A percentile compares a stretch with the other conserved stretches of the same genome.
Evolutionary conservation across 176 grass and related monocot genomes (phyloP).

Genomic region (Carex cristatella): DNA sequence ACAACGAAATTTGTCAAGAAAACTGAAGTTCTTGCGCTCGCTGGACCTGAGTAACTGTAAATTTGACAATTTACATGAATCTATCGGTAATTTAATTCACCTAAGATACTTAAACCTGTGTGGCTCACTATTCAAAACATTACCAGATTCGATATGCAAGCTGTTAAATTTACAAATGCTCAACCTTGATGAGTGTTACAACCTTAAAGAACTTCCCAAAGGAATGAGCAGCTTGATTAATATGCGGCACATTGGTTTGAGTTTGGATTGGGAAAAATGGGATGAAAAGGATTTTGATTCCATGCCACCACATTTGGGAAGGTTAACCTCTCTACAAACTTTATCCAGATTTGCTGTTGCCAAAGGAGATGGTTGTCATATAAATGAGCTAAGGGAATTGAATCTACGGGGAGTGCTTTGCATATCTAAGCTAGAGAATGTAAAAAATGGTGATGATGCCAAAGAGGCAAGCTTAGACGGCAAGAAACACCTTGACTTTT

Average conservation of each 20-base stretch:
- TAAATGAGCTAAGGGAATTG: conserved; percentile 14
- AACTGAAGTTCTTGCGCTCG: conserved; percentile 11
- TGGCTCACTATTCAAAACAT: conserved; percentile 10
- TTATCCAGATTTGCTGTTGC: conserved; percentile 27
- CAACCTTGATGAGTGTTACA: conserved; percentile 21
- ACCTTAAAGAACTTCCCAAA: conserved; percentile 13
- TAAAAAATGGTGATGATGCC: neutral
- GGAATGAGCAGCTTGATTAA: conserved; percentile 14
- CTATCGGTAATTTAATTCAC: conserved; percentile 25
- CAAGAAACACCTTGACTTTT: neutral
- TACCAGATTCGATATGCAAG: conserved; percentile 29
- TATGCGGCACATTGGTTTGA: conserved; percentile 25
- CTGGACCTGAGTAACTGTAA: conserved; percentile 25
- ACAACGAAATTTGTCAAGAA: neutral
- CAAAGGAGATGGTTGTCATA: neutral
- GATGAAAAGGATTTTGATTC: conserved; percentile 1
- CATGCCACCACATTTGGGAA: conserved; percentile 26
- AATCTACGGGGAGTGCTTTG: conserved; percentile 21
- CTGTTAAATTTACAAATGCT: conserved; percentile 23
- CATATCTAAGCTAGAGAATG: conserved; percentile 37
- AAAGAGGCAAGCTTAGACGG: neutral
- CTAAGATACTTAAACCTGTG: conserved; percentile 28
- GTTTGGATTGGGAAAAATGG: conserved; percentile 24
- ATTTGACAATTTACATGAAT: conserved; percentile 14
- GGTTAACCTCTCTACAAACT: conserved; percentile 25